Conservation (phyloP, 1,284 basidiomycete genomes). For the Puccinia coronata region DNA sequence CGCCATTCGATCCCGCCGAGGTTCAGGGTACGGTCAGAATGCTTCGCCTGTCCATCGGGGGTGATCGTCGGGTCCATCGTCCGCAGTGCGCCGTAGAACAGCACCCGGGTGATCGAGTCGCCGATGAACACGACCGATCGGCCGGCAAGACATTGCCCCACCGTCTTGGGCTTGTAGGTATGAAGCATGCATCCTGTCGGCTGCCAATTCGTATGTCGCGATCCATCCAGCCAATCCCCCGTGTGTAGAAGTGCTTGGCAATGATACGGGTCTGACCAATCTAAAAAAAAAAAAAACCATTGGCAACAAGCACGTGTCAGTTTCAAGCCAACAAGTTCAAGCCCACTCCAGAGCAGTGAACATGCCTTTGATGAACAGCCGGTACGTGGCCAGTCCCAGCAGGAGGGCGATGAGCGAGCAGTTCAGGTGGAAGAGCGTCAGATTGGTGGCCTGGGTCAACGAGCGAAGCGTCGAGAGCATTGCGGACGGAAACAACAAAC, state of each 20-base stretch:
- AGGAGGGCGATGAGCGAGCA: constrained; percentile 29
- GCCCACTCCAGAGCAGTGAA: background rate
- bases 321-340: background rate
- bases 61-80: constrained; percentile 51
- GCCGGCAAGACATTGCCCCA: constrained; percentile 52
- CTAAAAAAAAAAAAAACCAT: background rate
- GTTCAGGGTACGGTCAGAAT: constrained; percentile 60
- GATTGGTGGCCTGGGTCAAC: constrained; percentile 22
- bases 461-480: constrained; percentile 34
- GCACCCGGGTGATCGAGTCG: constrained; percentile 76
- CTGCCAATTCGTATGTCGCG: constrained; percentile 40
- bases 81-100: constrained; percentile 72
- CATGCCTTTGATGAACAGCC: constrained; percentile 33
- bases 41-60: constrained; percentile 58
- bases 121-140: constrained; percentile 71
- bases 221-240: constrained; percentile 43
- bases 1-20: constrained; percentile 63
- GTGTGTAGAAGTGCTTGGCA: constrained; percentile 48
- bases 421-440: constrained; percentile 33
- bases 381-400: constrained; percentile 36
- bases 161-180: constrained; percentile 44
- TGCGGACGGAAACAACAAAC: background rate
- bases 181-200: constrained; percentile 49
- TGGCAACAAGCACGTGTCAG: no score
- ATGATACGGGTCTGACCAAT: constrained; percentile 47